Evolutionary conservation across 768 basidiomycete genomes (phyloP).

Genomic region (Trametes elegans): DNA sequence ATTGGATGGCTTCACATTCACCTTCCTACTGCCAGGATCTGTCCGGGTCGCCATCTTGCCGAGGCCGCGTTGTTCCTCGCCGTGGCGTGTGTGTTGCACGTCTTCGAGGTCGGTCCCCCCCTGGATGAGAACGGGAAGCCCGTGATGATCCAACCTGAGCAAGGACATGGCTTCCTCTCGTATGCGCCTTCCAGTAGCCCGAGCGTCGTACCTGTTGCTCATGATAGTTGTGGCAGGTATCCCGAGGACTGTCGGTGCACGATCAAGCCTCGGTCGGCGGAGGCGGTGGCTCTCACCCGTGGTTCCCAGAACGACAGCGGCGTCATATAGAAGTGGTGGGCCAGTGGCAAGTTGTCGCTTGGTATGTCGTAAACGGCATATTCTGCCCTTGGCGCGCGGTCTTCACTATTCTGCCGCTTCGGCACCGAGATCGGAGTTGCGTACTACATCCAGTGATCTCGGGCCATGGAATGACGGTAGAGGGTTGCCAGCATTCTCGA

Average conservation of each 20-base stretch:
- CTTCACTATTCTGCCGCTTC: too few species aligned
- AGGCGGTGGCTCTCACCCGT: neutral
- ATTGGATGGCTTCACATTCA: neutral
- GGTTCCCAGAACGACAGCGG: too few species aligned
- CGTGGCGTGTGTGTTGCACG: constrained; percentile 1
- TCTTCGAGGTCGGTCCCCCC: neutral
- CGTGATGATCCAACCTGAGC: neutral
- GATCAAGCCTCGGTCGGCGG: neutral
- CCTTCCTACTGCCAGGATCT: constrained; percentile 8
- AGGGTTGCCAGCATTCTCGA: too few species aligned
- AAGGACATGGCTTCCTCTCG: constrained; percentile 3
- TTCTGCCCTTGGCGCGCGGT: too few species aligned
- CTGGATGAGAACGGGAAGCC: neutral
- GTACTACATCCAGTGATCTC: too few species aligned
- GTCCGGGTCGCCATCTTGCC: constrained; percentile 14
- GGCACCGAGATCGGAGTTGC: too few species aligned
- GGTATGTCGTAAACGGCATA: neutral
- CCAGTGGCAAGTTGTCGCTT: neutral
- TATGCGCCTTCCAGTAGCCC: neutral
- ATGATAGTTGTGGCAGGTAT: neutral
- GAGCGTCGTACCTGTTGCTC: too few species aligned
- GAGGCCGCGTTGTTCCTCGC: constrained; percentile 2
- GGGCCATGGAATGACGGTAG: too few species aligned
- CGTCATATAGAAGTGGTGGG: too few species aligned
- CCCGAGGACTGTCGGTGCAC: constrained; percentile 5